A percentile compares a stretch with the other conserved stretches of the same genome.
These are phyloP conservation scores for Chytriomyces sp. DNA, from an alignment of 192 early-diverging fungal genomes.

Conservation along the genomic window DNA sequence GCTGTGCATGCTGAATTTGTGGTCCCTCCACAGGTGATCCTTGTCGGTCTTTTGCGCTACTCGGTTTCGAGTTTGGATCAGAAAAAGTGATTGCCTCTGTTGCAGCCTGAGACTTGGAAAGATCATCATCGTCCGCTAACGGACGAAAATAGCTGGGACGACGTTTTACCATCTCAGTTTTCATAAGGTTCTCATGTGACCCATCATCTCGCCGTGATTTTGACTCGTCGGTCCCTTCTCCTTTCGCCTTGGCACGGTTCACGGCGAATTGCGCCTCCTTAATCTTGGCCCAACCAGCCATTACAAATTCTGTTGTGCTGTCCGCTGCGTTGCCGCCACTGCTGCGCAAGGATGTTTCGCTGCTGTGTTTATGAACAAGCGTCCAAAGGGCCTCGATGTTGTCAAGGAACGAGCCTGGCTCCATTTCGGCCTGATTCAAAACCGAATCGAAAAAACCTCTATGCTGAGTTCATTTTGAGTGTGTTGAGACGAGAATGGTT, in stretches of 20 bases:
- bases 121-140: not conserved
- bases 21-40: not conserved
- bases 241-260: not conserved
- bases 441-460: conserved; percentile 50
- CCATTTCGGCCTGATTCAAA: conserved; percentile 36
- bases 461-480: conserved; percentile 16
- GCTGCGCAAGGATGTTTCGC: conserved; percentile 22
- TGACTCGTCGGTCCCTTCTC: not conserved
- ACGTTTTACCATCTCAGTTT: not conserved
- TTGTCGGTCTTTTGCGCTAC: not conserved
- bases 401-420: conserved; percentile 41
- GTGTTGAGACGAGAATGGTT: not conserved
- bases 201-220: not conserved
- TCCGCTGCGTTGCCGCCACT: conserved; percentile 12
- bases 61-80: not conserved
- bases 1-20: not conserved
- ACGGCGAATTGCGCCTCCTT: conserved; percentile 48
- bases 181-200: not conserved
- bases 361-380: conserved; percentile 41
- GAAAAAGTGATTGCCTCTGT: not conserved
- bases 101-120: not conserved
- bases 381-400: conserved; percentile 51
- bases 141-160: not conserved
- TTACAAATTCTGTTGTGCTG: conserved; percentile 50
- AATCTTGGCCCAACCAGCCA: conserved; percentile 51